A percentile compares a stretch with the other conserved stretches of the same genome.
These are phyloP conservation scores for Polysphondylium violaceum DNA, from an alignment of 78 protist species.

Conservation along the genomic window DNA sequence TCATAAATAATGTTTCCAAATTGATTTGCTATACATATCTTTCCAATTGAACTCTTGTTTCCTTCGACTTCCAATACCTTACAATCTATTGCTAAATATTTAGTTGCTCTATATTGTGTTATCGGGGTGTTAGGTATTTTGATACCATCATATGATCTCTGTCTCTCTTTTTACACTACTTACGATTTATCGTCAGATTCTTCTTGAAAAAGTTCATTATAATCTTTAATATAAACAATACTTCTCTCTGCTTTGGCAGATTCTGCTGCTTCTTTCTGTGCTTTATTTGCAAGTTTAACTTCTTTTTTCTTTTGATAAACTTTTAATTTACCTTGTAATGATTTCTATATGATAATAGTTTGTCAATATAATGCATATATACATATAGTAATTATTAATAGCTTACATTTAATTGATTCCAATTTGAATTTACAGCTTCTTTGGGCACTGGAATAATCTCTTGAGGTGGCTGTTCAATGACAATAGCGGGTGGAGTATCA, in stretches of 20 bases:
- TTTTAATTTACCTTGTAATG: background rate
- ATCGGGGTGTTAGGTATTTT: background rate
- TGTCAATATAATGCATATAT: too few relatives aligned
- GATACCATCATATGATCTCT: background rate
- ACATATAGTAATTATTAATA: too few relatives aligned
- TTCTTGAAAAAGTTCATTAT: constrained; percentile 7
- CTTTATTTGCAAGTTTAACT: too few relatives aligned
- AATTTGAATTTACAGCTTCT: constrained; percentile 7
- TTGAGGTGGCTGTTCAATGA: background rate
- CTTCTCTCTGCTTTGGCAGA: background rate
- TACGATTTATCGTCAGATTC: constrained; percentile 5
- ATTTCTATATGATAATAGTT: too few relatives aligned
- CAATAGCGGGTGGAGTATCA: too few relatives aligned
- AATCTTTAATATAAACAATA: constrained; percentile 3
- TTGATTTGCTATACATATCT: constrained; percentile 27
- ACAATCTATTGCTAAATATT: constrained; percentile 56
- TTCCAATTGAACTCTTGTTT: constrained; percentile 43
- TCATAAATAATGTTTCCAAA: constrained; percentile 29
- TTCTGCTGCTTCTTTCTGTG: constrained; percentile 2
- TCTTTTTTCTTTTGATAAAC: constrained; percentile 32
- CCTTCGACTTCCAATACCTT: constrained; percentile 47
- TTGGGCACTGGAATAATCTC: background rate
- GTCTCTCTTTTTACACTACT: background rate
- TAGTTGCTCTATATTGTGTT: background rate
- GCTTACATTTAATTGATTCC: constrained; percentile 7